Evolutionary conservation across 2,329 filamentous ascomycete genomes (phyloP), one percentile per base, ranked within the genome.

Genomic region (Cercospora sp.): DNA sequence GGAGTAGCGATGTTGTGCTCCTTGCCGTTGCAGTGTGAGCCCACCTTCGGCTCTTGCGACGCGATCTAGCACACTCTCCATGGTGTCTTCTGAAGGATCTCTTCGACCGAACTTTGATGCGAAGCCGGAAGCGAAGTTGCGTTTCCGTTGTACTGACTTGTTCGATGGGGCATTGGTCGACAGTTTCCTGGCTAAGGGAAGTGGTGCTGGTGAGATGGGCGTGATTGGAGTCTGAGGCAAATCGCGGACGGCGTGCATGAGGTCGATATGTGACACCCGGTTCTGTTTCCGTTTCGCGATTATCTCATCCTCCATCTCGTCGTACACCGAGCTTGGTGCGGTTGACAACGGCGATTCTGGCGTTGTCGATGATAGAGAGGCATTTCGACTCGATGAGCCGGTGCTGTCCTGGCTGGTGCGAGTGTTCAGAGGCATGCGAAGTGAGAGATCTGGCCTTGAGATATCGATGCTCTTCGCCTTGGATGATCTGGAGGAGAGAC

Each of bases 81-180:
- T 58, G 26, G 68, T 64, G 26, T 66, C 63, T 20, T 57, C 55
- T 13, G 57, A 42, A 28, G 57, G 63, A 23, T 61, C 57, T 60
- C 63, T 45, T 42, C 64, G 65, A 26, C 33, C 67, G 59, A 53
- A 53, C 62, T 69, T 72, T 26, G 73, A 68, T 58, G 66, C 64
- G 65, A 75, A 67, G 5, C 69, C 72, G 30, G 72, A 72, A 12
- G 69, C 70, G 51, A 75, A 69, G 61, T 71, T 75, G 59, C 68
- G 70, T 48, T 72, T 72, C 26, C 66, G 48, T 3, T 65, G 66
- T 16, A 66, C 59, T 13, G 70, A 65, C 5, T 64, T 62, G 45
- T 23, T 64, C 18, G 42, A 30, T 12, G 53, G 13, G 67, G 48
- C 26, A 18, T 28, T 31, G 30, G 60, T 42, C 12, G 63, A 58